Percentiles rank a stretch among this genome's conserved stretches.
Conservation (phyloP, 2,329 filamentous ascomycete species). For the Septoria linicola region DNA sequence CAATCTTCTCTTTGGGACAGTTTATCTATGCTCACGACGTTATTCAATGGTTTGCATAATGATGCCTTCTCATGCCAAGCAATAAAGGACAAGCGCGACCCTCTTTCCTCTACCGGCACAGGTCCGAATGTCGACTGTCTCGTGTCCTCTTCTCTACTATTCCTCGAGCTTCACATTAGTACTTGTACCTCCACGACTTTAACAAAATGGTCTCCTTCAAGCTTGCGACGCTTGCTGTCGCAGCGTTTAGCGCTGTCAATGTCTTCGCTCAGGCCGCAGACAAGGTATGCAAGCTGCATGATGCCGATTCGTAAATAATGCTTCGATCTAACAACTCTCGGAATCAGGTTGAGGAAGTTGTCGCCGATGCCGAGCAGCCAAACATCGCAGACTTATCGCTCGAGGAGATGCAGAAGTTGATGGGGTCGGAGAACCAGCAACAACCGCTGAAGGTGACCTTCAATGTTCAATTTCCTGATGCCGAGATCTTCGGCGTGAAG, state of each 20-base stretch:
- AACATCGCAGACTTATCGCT: conserved; percentile 20
- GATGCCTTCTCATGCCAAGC: too few relatives aligned
- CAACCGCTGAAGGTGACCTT: conserved; percentile 60
- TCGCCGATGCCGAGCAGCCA: conserved; percentile 12
- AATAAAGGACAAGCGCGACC: too few relatives aligned
- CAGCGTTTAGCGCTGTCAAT: conserved; percentile 67
- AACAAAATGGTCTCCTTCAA: conserved; percentile 68
- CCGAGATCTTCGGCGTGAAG: conserved; percentile 90
- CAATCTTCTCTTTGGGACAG: too few relatives aligned
- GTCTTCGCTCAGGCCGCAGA: conserved; percentile 57
- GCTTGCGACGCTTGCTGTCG: conserved; percentile 68
- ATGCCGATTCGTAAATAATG: neutral
- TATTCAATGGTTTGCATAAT: too few relatives aligned
- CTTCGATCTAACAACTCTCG: conserved; percentile 23
- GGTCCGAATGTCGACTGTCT: neutral
- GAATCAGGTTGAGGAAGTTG: conserved; percentile 26
- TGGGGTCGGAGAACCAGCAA: conserved; percentile 36
- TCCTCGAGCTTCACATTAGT: neutral
- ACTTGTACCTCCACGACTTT: neutral
- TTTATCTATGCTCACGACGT: too few relatives aligned
- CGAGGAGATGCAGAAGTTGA: conserved; percentile 26
- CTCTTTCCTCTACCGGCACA: neutral
- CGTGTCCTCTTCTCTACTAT: neutral
- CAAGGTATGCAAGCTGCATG: conserved; percentile 29
- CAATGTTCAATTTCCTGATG: conserved; percentile 59